These are phyloP conservation scores for Anthracocystis setariae DNA, from an alignment of 1,284 basidiomycete genomes.

Conservation along the genomic window DNA sequence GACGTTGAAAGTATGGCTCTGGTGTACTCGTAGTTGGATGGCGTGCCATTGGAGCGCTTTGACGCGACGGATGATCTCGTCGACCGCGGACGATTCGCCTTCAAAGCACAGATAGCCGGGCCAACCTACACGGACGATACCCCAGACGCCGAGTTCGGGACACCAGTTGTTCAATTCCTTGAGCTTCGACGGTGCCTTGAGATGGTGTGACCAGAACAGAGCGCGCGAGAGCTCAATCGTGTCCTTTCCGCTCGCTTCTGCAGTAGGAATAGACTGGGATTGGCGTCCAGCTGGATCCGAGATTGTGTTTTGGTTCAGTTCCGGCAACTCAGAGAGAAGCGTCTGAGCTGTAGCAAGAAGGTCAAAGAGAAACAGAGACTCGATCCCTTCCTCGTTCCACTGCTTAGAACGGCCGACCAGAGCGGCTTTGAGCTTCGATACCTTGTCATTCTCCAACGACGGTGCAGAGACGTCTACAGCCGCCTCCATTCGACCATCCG, in stretches of 20 bases:
- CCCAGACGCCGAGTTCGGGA: conserved; percentile 48
- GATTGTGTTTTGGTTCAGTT: neutral
- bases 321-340: conserved; percentile 13
- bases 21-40: conserved; percentile 35
- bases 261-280: neutral
- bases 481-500: neutral
- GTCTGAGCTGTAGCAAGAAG: conserved; percentile 35
- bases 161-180: conserved; percentile 53
- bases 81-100: conserved; percentile 37
- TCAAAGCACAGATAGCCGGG: conserved; percentile 59
- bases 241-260: neutral
- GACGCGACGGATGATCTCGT: conserved; percentile 48
- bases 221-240: conserved; percentile 24
- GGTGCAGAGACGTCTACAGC: conserved; percentile 38
- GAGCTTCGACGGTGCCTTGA: conserved; percentile 53
- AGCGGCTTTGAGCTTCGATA: conserved; percentile 6
- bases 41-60: conserved; percentile 57
- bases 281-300: neutral
- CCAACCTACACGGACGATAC: conserved; percentile 49
- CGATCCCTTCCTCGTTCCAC: conserved; percentile 32
- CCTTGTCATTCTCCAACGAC: neutral
- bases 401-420: conserved; percentile 9
- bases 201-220: conserved; percentile 49
- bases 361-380: conserved; percentile 42
- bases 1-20: conserved; percentile 14